Evolutionary conservation across 2,329 filamentous ascomycete species (phyloP).

Genomic region (Magnaporthiopsis incrustans): DNA sequence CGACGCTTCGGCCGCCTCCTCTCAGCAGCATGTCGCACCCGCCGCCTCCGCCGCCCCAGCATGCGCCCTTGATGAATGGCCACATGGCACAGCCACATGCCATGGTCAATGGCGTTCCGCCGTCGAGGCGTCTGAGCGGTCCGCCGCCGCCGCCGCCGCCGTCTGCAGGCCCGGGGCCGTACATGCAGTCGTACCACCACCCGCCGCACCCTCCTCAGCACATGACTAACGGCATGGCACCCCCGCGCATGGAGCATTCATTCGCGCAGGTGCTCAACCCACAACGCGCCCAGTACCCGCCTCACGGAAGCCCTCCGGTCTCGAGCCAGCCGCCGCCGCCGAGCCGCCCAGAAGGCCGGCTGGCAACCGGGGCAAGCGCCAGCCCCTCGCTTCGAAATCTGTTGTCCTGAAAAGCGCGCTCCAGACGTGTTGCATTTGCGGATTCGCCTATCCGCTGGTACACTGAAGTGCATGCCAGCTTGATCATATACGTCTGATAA

Average conservation of each 20-base stretch:
- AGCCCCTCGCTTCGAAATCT: conserved; percentile 70
- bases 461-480: not conserved
- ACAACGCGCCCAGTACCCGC: conserved; percentile 27
- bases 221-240: conserved; percentile 24
- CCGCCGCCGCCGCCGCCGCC: conserved; percentile 25
- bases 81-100: conserved; percentile 27
- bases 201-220: conserved; percentile 24
- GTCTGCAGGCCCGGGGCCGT: conserved; percentile 30
- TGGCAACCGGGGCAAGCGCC: conserved; percentile 62
- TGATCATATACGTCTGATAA: not conserved
- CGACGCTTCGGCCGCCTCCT: conserved; percentile 40
- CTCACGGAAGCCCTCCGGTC: conserved; percentile 29
- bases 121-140: conserved; percentile 37
- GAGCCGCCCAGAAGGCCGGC: conserved; percentile 29
- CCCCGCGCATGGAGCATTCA: conserved; percentile 26
- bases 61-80: conserved; percentile 31
- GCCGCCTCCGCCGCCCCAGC: conserved; percentile 28
- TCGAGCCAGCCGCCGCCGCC: conserved; percentile 15
- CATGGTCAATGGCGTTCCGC: conserved; percentile 35
- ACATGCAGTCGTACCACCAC: conserved; percentile 25
- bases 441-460: not conserved
- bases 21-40: conserved; percentile 31
- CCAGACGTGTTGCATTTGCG: not conserved
- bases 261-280: conserved; percentile 27
- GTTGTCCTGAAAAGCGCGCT: conserved; percentile 41